phyloP scores from a whole-genome alignment of 176 grass and related monocot genomes.

The Oryza brachyantha region DNA sequence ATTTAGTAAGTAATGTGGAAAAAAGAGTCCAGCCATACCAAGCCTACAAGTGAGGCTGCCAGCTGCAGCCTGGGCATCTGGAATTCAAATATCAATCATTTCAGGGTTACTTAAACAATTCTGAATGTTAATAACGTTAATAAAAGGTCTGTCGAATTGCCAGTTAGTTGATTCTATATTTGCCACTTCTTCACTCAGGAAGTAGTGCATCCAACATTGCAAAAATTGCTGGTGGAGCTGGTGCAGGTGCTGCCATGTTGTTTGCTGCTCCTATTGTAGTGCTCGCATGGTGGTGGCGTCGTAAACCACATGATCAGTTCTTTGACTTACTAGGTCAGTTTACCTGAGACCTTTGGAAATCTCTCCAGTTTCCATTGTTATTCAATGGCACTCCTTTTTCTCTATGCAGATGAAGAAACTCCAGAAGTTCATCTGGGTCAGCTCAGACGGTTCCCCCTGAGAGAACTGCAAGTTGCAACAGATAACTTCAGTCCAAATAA shows the following conservation, averaged over 20 bases:
- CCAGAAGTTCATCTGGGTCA: constrained; percentile 43
- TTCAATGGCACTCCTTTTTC: neutral
- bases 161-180: neutral
- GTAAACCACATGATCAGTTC: constrained; percentile 15
- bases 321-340: constrained; percentile 15
- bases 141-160: no score
- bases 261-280: constrained; percentile 9
- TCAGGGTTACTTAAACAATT: neutral
- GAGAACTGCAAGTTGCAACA: constrained; percentile 29
- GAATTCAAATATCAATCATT: neutral
- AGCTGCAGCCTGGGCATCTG: neutral
- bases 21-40: neutral
- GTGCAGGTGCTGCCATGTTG: neutral
- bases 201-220: neutral
- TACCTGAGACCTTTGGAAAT: neutral
- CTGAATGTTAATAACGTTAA: no score
- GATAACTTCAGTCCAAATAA: constrained; percentile 31
- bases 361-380: neutral
- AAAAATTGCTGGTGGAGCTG: neutral
- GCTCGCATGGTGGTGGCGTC: constrained; percentile 22
- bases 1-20: neutral
- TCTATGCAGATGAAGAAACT: constrained; percentile 24
- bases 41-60: neutral
- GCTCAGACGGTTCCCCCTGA: constrained; percentile 36
- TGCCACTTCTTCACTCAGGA: neutral